Percentiles rank a stretch among this genome's conserved stretches.
Evolutionary conservation across 331 rosid species (phyloP).

Genomic region (Pyrus hybrid): DNA sequence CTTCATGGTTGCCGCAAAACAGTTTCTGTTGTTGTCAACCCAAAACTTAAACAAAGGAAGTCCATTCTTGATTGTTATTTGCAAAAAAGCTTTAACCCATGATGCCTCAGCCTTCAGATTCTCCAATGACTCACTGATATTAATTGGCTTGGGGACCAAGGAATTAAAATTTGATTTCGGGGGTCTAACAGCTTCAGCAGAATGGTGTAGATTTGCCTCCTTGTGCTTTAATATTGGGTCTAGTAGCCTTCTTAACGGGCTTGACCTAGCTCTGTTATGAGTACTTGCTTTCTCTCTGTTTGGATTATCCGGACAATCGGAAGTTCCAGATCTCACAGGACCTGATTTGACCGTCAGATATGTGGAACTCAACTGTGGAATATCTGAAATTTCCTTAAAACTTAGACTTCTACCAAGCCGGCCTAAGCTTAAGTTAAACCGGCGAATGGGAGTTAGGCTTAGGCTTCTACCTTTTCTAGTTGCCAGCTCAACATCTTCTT

Average conservation of each 20-base stretch:
- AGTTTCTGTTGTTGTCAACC: conserved; percentile 36
- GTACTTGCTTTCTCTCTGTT: conserved; percentile 35
- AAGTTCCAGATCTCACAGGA: conserved; percentile 44
- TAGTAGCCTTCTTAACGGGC: conserved; percentile 62
- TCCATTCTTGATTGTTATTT: conserved; percentile 67
- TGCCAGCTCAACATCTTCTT: conserved; percentile 33
- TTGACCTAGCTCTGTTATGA: conserved; percentile 69
- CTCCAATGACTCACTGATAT: conserved; percentile 23
- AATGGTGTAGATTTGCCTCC: conserved; percentile 32
- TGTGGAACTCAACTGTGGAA: conserved; percentile 49
- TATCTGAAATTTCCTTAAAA: conserved; percentile 59
- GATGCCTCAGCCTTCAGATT: conserved; percentile 42
- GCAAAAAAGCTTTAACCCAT: conserved; percentile 57
- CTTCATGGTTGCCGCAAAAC: conserved; percentile 60
- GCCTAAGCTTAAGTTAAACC: conserved; percentile 62
- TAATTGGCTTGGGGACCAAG: conserved; percentile 22
- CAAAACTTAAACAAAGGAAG: conserved; percentile 62
- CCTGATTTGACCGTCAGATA: conserved; percentile 53
- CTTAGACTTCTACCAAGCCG: conserved; percentile 78
- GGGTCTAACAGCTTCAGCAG: conserved; percentile 21
- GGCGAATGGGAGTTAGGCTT: conserved; percentile 34
- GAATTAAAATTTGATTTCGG: conserved; percentile 34
- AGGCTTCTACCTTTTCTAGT: conserved; percentile 33
- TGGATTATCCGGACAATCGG: conserved; percentile 24
- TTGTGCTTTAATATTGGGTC: conserved; percentile 69